These are phyloP conservation scores for Myochromella boudieri DNA, from an alignment of 768 basidiomycete species.

Conservation along the genomic window DNA sequence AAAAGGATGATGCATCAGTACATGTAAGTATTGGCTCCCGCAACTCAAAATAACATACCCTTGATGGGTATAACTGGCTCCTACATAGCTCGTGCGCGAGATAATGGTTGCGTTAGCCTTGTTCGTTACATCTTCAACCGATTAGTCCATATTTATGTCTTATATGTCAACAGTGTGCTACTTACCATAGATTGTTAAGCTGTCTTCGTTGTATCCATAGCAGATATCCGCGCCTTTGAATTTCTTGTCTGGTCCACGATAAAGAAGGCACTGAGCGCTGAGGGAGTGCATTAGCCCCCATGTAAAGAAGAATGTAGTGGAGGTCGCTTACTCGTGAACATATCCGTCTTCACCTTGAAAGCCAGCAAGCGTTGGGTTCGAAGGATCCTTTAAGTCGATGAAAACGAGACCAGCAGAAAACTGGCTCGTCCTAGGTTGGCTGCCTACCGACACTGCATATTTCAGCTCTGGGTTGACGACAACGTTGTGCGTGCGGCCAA, in stretches of 20 bases:
- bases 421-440: constrained; percentile 18
- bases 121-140: constrained; percentile 23
- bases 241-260: constrained; percentile 27
- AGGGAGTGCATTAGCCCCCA: not conserved
- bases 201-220: constrained; percentile 32
- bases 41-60: constrained; percentile 14
- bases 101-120: constrained; percentile 22
- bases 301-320: too few relatives aligned
- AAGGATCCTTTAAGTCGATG: constrained; percentile 26
- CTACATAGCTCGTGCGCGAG: constrained; percentile 27
- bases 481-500: constrained; percentile 28
- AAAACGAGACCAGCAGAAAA: constrained; percentile 27
- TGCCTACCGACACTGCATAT: constrained; percentile 26
- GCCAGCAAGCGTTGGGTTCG: constrained; percentile 22
- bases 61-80: constrained; percentile 31
- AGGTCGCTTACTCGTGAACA: constrained; percentile 22
- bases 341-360: constrained; percentile 26
- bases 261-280: constrained; percentile 28
- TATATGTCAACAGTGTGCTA: not conserved
- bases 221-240: constrained; percentile 28
- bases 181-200: constrained; percentile 22
- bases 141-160: not conserved
- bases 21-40: not conserved
- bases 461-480: constrained; percentile 21
- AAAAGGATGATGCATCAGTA: not conserved